Base-by-base conservation (phyloP, 306 rosid species). In the Argentina anserina region DNA sequence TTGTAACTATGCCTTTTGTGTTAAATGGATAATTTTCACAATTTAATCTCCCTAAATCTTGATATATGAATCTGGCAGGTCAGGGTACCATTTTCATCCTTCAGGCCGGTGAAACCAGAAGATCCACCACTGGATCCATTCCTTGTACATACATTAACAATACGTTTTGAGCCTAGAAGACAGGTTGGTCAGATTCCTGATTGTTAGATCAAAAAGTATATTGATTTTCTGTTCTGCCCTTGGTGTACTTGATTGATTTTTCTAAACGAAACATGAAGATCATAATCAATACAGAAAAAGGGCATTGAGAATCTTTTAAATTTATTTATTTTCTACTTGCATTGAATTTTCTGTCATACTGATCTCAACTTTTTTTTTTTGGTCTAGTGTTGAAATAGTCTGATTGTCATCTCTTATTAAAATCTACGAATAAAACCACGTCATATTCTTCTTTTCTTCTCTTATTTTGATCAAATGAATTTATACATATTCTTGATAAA, bases 131-230 rank as follows among this genome's bases (percentile, higher is more conserved):
- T 94, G 67, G 98, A 94, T 72, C 98, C 97, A 63, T 94, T 94
- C 81, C 97, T 91, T 75, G 90, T 94, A 50, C 98, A 94, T 83
- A 94, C 96, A 56, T 76, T 94, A 68, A 94, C 98, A 34, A 89
- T 94, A 82, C 97, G 96, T 76, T 94, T 94, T 61, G 98, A 94
- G 82, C 98, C 98, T 41, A 88, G 97, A 88, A 91, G 90, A 89
- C 98, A 91, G 97, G 98, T 94, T 61, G 64, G 73, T 46, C 25
- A 34, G 13, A 65, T 75, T 75, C 50, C 81, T 74, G 52, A 29
- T 36, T 75, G 72, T 42, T 17, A n/a, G 25, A 72, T 40, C 33
- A 50, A 70, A 23, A 13, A 20, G 58, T 15, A 29, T 25, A 40
- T 67, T n/a, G n/a, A n/a, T n/a, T 55, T 29, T 9, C 6, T 28